These are phyloP conservation scores for Drechslerella stenobrocha DNA, from an alignment of 2,329 filamentous ascomycete species.

Conservation along the genomic window DNA sequence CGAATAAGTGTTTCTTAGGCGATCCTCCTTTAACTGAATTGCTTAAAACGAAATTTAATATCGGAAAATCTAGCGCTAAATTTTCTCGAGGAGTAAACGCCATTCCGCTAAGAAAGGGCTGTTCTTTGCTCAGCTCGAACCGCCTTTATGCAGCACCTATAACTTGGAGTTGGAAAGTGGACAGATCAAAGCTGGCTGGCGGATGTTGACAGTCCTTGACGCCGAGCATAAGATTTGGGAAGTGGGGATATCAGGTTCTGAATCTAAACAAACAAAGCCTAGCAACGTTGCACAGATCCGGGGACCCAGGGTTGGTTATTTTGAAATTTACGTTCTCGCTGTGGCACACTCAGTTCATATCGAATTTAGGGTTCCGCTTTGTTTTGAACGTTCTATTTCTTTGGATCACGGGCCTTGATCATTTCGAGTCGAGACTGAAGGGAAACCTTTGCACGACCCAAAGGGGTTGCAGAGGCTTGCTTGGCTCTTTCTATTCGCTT, in stretches of 20 bases:
- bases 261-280: not conserved
- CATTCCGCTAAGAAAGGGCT: not conserved
- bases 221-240: too few relatives aligned
- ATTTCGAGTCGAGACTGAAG: not conserved
- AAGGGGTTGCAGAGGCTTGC: too few relatives aligned
- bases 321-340: not conserved
- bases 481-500: too few relatives aligned
- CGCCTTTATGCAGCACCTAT: too few relatives aligned
- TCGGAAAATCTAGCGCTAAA: conserved; percentile 9
- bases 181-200: not conserved
- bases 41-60: conserved; percentile 36
- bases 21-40: conserved; percentile 29
- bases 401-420: conserved; percentile 2
- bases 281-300: conserved; percentile 1
- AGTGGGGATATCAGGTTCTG: not conserved
- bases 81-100: not conserved
- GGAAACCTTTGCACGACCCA: too few relatives aligned
- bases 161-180: too few relatives aligned
- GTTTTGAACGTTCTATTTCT: not conserved
- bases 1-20: conserved; percentile 32
- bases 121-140: too few relatives aligned
- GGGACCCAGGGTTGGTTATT: not conserved
- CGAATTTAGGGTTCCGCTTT: not conserved
- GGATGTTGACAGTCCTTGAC: not conserved
- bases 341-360: not conserved